Evolutionary conservation across 1,284 basidiomycete genomes (phyloP), one percentile per base, ranked within the genome.

Genomic region (Puccinia polysora): DNA sequence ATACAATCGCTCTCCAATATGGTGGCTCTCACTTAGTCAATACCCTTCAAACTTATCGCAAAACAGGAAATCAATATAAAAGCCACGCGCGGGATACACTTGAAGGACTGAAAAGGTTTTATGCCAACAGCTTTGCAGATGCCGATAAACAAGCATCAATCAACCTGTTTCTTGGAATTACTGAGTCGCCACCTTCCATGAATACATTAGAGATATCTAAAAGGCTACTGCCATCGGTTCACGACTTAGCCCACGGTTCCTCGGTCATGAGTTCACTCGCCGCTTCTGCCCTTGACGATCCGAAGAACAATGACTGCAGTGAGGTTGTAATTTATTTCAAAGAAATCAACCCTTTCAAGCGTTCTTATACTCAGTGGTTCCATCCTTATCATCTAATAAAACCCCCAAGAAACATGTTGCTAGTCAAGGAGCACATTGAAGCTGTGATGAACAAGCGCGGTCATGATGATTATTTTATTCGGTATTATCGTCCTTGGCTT

Each of bases 131-230:
- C 15, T 34, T 55, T 49, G 40, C 72, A 89, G 93, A 99, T 78
- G 93, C 91, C 1, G 96, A 98, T 81, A 98, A 98, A 80, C 96
- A 99, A 81, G 86, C 90, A 0, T 93, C 96, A 0, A 99, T 97
- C 80, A 95, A 99, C 80, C 84, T 97, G 28, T 98, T 98, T 80
- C 86, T 98, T 2, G 94, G 95, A 14, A 86, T 96, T 2, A 53
- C 38, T 4, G 84, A 86, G 50, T 82, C 80, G 32, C 87, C 88
- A 40, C 75, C 83, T 83, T 56, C 77, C 43, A 75, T 73, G 47
- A 62, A 47, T 32, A 47, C 59, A 18, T 7, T 43, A 18, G 64
- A 73, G 63, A 65, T 76, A 30, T 63, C 76, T 47, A 49, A 76
- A 52, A 60, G 76, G 62, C 64, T 68, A 45, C 10, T 69, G 49